Base-by-base conservation (phyloP, 2,329 filamentous ascomycete genomes). In the Orbilia brochopaga region DNA sequence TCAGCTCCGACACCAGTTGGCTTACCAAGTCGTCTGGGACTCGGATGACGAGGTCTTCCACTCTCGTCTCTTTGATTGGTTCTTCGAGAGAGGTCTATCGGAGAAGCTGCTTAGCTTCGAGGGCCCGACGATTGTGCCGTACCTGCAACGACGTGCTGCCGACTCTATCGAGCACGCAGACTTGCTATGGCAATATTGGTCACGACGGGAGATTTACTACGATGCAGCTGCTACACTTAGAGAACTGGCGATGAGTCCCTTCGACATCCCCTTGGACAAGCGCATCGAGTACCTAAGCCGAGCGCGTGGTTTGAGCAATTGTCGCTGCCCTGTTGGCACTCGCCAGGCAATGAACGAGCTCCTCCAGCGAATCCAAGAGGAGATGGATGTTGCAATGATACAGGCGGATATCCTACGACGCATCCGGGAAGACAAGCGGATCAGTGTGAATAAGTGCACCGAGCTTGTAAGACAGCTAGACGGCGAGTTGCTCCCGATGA, bases 41-140 rank as follows among this genome's bases (percentile, higher is more conserved):
- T 96, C 93, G 0, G 85, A 88, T 13, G 94, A 99, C 75, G 91
- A 97, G 77, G 90, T 97, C 2, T 99, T 99, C 82, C 89, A 97
- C 79, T 95, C 91, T 73, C 91, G 91, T 76, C 84, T 99, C n/a
- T 99, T 97, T 78, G 92, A 97, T 77, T 99, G 94, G 93, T 99
- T 99, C 79, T 87, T 97, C 75, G 81, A 85, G 60, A 88, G 92
- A 78, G 89, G 90, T 17, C 92, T 90, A 87, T 89, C 87, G 8
- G 91, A 97, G 74, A 88, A 92, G 13, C 85, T 99, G 27, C 85
- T 99, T 35, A 87, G 89, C 37, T 91, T 94, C 57, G 86, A 92
- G 65, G 96, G 92, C 3, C 86, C 88, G 0, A 92, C 92, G 76
- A 91, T 97, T 24, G 85, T 95, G 46, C 90, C 88, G 1, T 99